Percentiles rank a stretch among this genome's conserved stretches.
Evolutionary conservation across 2,329 filamentous ascomycete species (phyloP).

Genomic region (Pseudocercospora musae): DNA sequence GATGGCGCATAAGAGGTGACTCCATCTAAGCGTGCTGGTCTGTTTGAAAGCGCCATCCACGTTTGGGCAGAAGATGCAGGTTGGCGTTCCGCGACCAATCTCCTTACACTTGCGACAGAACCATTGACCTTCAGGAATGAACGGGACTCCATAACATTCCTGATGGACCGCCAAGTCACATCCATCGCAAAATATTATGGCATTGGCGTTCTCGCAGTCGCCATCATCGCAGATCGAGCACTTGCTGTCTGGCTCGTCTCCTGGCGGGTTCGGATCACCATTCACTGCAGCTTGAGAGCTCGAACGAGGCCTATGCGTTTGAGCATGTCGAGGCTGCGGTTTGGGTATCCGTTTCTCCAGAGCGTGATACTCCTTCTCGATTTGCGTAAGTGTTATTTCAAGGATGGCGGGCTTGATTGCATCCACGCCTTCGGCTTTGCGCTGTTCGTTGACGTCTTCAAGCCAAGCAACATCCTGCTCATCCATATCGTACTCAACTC

Average conservation of each 20-base stretch:
- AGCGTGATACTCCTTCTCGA: conserved; percentile 97
- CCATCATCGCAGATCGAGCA: conserved; percentile 98
- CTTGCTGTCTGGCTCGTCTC: conserved; percentile 94
- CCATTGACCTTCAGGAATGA: conserved; percentile 98
- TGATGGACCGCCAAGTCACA: conserved; percentile 97
- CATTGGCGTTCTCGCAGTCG: conserved; percentile 99
- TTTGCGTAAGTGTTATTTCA: conserved; percentile 97
- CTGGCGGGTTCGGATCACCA: conserved; percentile 74
- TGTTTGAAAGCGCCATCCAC: conserved; percentile 98
- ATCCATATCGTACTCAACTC: conserved; percentile 99
- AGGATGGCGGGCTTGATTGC: conserved; percentile 90
- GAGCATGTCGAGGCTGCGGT: conserved; percentile 90
- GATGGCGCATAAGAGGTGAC: conserved; percentile 91
- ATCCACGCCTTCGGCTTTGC: conserved; percentile 71
- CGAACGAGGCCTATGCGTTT: conserved; percentile 87
- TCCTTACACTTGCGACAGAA: conserved; percentile 94
- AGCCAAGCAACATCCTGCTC: conserved; percentile 98
- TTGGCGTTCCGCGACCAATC: conserved; percentile 86
- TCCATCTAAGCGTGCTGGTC: conserved; percentile 94
- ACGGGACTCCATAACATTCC: conserved; percentile 97
- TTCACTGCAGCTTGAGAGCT: conserved; percentile 95
- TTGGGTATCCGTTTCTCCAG: conserved; percentile 96
- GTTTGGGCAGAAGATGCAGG: conserved; percentile 97
- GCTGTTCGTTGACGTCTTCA: conserved; percentile 73
- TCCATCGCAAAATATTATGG: conserved; percentile 97